phyloP scores from a whole-genome alignment of 2,329 filamentous ascomycete genomes.

The Clonostachys solani region DNA sequence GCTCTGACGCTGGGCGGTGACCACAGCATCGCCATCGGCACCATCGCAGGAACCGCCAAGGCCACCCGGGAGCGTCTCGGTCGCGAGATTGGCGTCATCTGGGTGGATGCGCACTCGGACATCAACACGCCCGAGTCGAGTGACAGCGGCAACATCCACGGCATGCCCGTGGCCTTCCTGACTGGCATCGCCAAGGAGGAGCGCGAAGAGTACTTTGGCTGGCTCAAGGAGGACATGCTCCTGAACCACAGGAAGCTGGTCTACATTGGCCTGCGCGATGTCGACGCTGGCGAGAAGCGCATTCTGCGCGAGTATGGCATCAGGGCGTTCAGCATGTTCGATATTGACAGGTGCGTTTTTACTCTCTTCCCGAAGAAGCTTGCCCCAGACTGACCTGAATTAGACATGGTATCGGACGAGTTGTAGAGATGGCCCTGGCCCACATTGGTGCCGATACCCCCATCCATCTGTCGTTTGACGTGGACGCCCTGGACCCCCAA shows the following conservation, averaged over 20 bases:
- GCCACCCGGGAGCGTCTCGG: conserved; percentile 79
- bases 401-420: conserved; percentile 87
- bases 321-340: conserved; percentile 97
- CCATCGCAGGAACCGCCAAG: conserved; percentile 80
- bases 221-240: conserved; percentile 71
- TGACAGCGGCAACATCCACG: conserved; percentile 90
- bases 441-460: conserved; percentile 94
- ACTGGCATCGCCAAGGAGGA: conserved; percentile 79
- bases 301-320: conserved; percentile 85
- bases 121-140: conserved; percentile 95
- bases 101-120: conserved; percentile 97
- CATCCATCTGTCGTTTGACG: conserved; percentile 95
- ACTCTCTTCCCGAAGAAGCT: background rate
- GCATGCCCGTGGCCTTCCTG: conserved; percentile 93
- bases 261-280: conserved; percentile 92
- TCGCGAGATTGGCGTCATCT: conserved; percentile 89
- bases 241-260: conserved; percentile 80
- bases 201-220: conserved; percentile 79
- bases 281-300: conserved; percentile 91
- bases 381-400: background rate
- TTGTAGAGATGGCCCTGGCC: conserved; percentile 97
- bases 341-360: conserved; percentile 73
- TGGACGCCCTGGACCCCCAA: conserved; percentile 92
- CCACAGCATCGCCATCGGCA: conserved; percentile 94
- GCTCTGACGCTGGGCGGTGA: conserved; percentile 93